Evolutionary conservation across 1,284 basidiomycete species (phyloP).

Genomic region (Ustilago loliicola): DNA sequence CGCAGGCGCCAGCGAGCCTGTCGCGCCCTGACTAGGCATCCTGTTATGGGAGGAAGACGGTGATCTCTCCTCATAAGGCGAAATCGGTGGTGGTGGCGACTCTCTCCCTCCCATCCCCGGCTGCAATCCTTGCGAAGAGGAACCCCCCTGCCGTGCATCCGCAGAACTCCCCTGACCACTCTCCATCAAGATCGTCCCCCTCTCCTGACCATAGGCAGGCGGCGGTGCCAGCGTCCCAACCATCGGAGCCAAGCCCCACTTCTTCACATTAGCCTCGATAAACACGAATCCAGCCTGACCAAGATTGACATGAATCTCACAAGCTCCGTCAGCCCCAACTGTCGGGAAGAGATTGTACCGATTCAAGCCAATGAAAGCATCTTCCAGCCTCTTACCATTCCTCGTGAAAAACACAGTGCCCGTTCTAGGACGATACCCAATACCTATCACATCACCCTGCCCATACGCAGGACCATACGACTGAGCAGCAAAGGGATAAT

Average conservation of each 20-base stretch:
- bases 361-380: conserved; percentile 68
- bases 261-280: conserved; percentile 70
- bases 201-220: conserved; percentile 68
- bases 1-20: conserved; percentile 22
- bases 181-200: conserved; percentile 70
- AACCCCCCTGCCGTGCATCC: conserved; percentile 13
- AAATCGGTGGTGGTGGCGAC: conserved; percentile 51
- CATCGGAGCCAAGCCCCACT: conserved; percentile 70
- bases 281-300: conserved; percentile 70
- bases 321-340: conserved; percentile 66
- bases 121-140: conserved; percentile 5
- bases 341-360: conserved; percentile 69
- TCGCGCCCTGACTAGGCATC: conserved; percentile 4
- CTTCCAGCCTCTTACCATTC: conserved; percentile 68
- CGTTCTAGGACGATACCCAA: conserved; percentile 67
- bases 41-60: conserved; percentile 33
- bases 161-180: conserved; percentile 50
- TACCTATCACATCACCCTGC: conserved; percentile 77
- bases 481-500: conserved; percentile 91
- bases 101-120: conserved; percentile 11
- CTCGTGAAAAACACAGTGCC: conserved; percentile 70
- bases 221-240: conserved; percentile 69
- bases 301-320: conserved; percentile 69
- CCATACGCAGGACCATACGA: conserved; percentile 87
- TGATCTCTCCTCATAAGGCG: conserved; percentile 47